These are phyloP conservation scores for Linum trigynum DNA, from an alignment of 345 rosid genomes.

Conservation along the genomic window DNA sequence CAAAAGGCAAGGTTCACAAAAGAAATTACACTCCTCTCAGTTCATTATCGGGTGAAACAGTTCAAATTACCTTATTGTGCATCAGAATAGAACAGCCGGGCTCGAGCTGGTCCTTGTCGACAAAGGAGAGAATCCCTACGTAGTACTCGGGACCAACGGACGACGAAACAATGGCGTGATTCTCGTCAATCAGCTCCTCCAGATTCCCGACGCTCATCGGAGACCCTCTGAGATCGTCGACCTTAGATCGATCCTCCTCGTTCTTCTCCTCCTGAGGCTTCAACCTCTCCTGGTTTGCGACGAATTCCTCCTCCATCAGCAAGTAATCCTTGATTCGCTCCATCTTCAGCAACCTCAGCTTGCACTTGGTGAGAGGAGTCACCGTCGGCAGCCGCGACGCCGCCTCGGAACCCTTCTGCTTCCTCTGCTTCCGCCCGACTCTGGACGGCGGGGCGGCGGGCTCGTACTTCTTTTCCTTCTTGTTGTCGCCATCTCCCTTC, in stretches of 20 bases:
- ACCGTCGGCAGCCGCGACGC: slow-evolving; percentile 18
- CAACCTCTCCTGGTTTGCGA: slow-evolving; percentile 22
- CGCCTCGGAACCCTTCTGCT: slow-evolving; percentile 19
- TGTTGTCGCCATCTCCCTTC: slow-evolving; percentile 17
- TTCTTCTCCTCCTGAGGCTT: slow-evolving; percentile 25
- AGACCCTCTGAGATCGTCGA: slow-evolving; percentile 8
- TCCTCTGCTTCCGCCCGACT: slow-evolving; percentile 18
- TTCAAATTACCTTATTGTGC: slow-evolving; percentile 25
- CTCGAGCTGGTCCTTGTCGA: slow-evolving; percentile 33
- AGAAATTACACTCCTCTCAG: neutral
- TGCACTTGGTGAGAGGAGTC: slow-evolving; percentile 21
- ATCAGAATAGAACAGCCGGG: slow-evolving; percentile 32
- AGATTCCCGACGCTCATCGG: slow-evolving; percentile 18
- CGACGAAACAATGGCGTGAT: slow-evolving; percentile 24
- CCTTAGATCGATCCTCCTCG: slow-evolving; percentile 16
- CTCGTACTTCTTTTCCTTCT: slow-evolving; percentile 25
- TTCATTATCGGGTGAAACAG: neutral
- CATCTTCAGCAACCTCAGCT: slow-evolving; percentile 17
- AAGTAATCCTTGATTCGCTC: slow-evolving; percentile 27
- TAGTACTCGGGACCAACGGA: slow-evolving; percentile 25
- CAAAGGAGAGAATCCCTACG: slow-evolving; percentile 22
- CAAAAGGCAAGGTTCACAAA: neutral
- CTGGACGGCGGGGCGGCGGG: slow-evolving; percentile 20
- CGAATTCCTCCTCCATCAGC: slow-evolving; percentile 26
- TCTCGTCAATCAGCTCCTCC: slow-evolving; percentile 26